Evolutionary conservation across 164 flowering plant genomes (phyloP), one percentile per base, ranked within the genome.

Genomic region (Cinnamomum micranthum): DNA sequence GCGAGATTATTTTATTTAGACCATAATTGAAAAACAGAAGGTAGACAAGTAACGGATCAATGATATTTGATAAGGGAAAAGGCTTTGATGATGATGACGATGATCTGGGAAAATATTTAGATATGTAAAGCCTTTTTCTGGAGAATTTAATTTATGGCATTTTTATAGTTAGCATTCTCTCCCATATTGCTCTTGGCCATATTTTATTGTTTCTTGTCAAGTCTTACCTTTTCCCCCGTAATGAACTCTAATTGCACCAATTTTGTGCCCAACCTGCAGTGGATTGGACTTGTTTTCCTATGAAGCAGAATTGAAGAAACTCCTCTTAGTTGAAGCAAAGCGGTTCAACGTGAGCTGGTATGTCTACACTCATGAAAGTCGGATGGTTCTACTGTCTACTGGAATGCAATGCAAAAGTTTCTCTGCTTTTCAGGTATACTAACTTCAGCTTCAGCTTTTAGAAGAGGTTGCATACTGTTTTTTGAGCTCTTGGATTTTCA

Each of bases 321-420:
- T 96, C 14, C 81, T 75, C 60, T 82, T 90, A 87, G 91, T 91
- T 73, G 97, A 94, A 80, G 84, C 93, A 47, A 96, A 85, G 85
- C 88, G 82, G 80, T 33, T 89, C 71, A 90, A 83, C 80, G 90
- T 94, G 74, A 87, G 90, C 73, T 96, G 99, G 98, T 96, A 91
- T 82, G 85, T 87, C 65, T 92, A 95, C 75, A 93, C 97, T 2
- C 98, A 93, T 86, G 99, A 96, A 85, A 94, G 97, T 82, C 90
- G 99, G 71, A 80, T 96, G 90, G 85, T 91, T 83, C 95, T 96
- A 77, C 97, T 96, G 79, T 95, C 98, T 77, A 90, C 98, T 55
- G 99, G 99, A 81, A 87, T 91, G 97, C 98, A 93, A 81, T 89
- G 95, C 91, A 93, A 91, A 78, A 85, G 84, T 67, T 87, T 93